These are phyloP conservation scores for Brettanomyces naardenensis DNA, from an alignment of 805 yeast genomes.

Conservation along the genomic window DNA sequence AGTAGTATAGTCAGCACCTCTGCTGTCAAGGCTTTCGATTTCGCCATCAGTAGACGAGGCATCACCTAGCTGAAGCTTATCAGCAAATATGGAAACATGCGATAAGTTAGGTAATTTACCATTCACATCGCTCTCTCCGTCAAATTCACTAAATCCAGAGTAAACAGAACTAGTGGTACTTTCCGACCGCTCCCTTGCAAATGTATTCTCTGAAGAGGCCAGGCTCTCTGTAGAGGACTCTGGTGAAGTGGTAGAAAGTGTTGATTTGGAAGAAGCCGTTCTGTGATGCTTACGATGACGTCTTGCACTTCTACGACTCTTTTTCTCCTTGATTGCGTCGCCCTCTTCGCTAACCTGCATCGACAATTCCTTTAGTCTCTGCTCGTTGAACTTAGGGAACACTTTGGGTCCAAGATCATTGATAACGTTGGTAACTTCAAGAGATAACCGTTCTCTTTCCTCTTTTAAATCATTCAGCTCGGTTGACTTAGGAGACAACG, in stretches of 20 bases:
- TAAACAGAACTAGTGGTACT: slow-evolving; percentile 14
- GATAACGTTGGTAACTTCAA: slow-evolving; percentile 71
- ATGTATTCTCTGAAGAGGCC: slow-evolving; percentile 3
- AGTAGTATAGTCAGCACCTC: background rate
- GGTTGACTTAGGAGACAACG: slow-evolving; percentile 44
- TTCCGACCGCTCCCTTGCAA: slow-evolving; percentile 6
- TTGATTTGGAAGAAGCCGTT: background rate
- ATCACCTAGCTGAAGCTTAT: slow-evolving; percentile 19
- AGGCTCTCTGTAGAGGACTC: background rate
- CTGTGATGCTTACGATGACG: background rate
- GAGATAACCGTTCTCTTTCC: slow-evolving; percentile 54
- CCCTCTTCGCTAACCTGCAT: slow-evolving; percentile 16
- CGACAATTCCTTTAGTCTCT: slow-evolving; percentile 10
- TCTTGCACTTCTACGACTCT: background rate
- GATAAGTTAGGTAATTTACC: slow-evolving; percentile 21
- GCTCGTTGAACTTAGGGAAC: slow-evolving; percentile 61
- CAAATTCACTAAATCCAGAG: slow-evolving; percentile 22
- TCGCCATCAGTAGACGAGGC: slow-evolving; percentile 6
- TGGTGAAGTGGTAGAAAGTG: background rate
- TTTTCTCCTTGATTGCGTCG: slow-evolving; percentile 13
- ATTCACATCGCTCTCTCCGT: slow-evolving; percentile 8
- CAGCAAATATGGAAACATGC: slow-evolving; percentile 28
- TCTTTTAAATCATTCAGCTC: slow-evolving; percentile 49
- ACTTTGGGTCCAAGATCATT: slow-evolving; percentile 78
- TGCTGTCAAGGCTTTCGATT: background rate